Percentiles rank a stretch among this genome's conserved stretches.
Conservation (phyloP, 495 filamentous ascomycete genomes). For the Talaromyces nanjingensis region DNA sequence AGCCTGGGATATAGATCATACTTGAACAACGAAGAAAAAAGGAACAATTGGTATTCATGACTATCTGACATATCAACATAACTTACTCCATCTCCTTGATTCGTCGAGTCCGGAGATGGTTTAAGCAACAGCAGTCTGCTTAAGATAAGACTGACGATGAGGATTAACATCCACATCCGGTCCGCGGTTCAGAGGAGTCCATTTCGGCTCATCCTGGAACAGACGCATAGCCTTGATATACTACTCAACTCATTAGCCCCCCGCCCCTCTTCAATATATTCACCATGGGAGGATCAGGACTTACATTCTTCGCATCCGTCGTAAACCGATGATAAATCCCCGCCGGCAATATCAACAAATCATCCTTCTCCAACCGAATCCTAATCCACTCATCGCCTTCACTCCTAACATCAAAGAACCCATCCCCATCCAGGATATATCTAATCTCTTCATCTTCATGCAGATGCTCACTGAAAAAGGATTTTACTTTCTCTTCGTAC, state of each 20-base stretch:
- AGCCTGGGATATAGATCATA: neutral
- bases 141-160: slow-evolving; percentile 70
- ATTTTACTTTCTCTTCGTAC: slow-evolving; percentile 81
- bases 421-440: slow-evolving; percentile 85
- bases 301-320: slow-evolving; percentile 81
- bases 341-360: slow-evolving; percentile 83
- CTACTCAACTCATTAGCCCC: slow-evolving; percentile 38
- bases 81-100: neutral
- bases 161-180: slow-evolving; percentile 71
- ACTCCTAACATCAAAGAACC: slow-evolving; percentile 89
- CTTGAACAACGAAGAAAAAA: neutral
- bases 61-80: neutral
- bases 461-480: slow-evolving; percentile 83
- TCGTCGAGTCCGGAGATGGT: neutral
- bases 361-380: slow-evolving; percentile 64
- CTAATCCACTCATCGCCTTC: slow-evolving; percentile 73
- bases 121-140: slow-evolving; percentile 21
- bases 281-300: too few relatives aligned
- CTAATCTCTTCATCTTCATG: slow-evolving; percentile 99
- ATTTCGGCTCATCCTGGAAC: slow-evolving; percentile 98
- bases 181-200: slow-evolving; percentile 86
- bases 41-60: neutral
- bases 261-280: too few relatives aligned
- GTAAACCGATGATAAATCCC: slow-evolving; percentile 98
- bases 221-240: slow-evolving; percentile 94